A percentile compares a stretch with the other conserved stretches of the same genome.
Conservation (phyloP, 257 asterid species). For the Gardenia jasminoides region DNA sequence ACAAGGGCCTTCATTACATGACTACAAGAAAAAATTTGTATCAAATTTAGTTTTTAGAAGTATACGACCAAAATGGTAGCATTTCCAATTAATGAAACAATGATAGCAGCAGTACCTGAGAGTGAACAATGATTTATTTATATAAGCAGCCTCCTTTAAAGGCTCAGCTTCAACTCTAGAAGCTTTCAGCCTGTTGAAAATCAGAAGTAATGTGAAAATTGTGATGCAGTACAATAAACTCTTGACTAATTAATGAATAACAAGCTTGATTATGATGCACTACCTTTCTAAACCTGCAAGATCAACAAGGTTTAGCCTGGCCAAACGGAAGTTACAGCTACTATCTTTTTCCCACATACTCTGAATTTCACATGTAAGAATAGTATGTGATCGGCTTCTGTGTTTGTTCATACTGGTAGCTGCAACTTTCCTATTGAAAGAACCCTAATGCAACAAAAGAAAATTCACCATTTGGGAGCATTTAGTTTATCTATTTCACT, state of each 20-base stretch:
- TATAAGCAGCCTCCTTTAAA: constrained; percentile 88
- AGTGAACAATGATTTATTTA: constrained; percentile 83
- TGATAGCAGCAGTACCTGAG: constrained; percentile 55
- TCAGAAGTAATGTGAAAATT: constrained; percentile 8
- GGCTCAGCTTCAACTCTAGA: constrained; percentile 99
- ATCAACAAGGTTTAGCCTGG: constrained; percentile 94
- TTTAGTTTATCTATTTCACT: too few species aligned
- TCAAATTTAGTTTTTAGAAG: too few species aligned
- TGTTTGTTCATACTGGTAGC: constrained; percentile 96
- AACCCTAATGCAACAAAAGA: constrained; percentile 52
- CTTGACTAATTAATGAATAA: not conserved
- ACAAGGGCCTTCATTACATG: constrained; percentile 97
- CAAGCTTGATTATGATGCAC: not conserved
- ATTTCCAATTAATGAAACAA: too few species aligned
- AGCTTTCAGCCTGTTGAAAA: constrained; percentile 69
- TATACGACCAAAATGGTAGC: not conserved
- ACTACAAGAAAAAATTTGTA: constrained; percentile 37
- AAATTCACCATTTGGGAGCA: constrained; percentile 10
- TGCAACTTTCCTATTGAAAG: constrained; percentile 86
- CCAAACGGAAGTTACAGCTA: constrained; percentile 72
- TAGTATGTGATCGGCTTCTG: constrained; percentile 97
- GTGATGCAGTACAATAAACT: constrained; percentile 4
- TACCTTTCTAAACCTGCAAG: constrained; percentile 99
- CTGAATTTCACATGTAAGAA: constrained; percentile 93
- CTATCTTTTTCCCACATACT: constrained; percentile 95